Percentiles rank a stretch among this genome's conserved stretches.
Evolutionary conservation across 345 rosid genomes (phyloP).

Genomic region (Viola odorata): DNA sequence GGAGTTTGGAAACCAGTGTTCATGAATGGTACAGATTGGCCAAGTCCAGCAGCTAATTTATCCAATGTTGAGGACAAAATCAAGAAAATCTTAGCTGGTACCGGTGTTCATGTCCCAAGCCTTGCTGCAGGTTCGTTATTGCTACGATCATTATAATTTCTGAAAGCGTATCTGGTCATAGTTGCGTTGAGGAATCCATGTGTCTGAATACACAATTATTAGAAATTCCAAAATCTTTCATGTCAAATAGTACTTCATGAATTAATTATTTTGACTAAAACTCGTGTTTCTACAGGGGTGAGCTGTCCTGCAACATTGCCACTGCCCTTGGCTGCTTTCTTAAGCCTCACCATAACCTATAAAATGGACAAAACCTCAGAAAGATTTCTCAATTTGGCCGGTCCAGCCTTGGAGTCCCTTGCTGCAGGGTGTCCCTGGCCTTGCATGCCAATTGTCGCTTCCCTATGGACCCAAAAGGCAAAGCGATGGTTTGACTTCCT

Average conservation of each 20-base stretch:
- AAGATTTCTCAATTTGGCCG: slow-evolving; percentile 59
- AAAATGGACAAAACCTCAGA: slow-evolving; percentile 83
- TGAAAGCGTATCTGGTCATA: not conserved
- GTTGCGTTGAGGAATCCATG: not conserved
- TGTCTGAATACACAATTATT: not conserved
- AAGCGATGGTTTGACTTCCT: slow-evolving; percentile 95
- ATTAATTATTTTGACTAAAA: not conserved
- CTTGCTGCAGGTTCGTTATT: slow-evolving; percentile 58
- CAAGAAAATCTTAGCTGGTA: slow-evolving; percentile 77
- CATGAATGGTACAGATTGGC: slow-evolving; percentile 99
- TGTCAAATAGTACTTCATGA: not conserved
- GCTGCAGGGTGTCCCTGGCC: slow-evolving; percentile 97
- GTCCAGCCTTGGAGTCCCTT: slow-evolving; percentile 75
- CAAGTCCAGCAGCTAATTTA: slow-evolving; percentile 92
- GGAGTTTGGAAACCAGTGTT: slow-evolving; percentile 92
- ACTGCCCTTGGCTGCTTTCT: slow-evolving; percentile 85
- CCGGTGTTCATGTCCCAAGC: slow-evolving; percentile 92
- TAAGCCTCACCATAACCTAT: slow-evolving; percentile 92
- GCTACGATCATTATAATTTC: not conserved
- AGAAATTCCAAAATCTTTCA: too few relatives aligned
- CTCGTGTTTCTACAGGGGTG: slow-evolving; percentile 44
- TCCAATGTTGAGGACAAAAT: slow-evolving; percentile 75
- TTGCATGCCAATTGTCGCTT: slow-evolving; percentile 83
- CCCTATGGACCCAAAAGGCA: slow-evolving; percentile 94
- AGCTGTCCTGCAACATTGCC: slow-evolving; percentile 87